A percentile compares a stretch with the other conserved stretches of the same genome.
Evolutionary conservation across 1,139 yeast genomes (phyloP).

Genomic region (Yamadazyma kanchanaburiensis): DNA sequence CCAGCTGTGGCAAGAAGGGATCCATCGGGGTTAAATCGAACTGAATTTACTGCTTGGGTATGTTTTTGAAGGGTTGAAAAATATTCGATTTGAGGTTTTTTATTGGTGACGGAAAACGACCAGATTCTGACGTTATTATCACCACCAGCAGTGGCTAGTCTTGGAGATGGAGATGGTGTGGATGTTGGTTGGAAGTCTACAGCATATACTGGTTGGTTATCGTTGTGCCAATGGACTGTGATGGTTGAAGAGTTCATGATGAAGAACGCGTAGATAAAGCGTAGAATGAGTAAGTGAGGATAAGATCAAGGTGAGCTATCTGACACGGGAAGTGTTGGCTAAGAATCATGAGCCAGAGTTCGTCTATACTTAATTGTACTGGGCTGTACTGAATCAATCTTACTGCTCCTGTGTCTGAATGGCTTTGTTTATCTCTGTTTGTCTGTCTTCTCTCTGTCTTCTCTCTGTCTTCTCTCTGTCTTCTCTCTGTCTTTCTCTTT

Average conservation of each 20-base stretch:
- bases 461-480: too few relatives aligned
- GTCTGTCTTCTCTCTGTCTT: too few relatives aligned
- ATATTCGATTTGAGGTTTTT: constrained; percentile 41
- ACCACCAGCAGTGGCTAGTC: constrained; percentile 91
- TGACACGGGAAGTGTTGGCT: too few relatives aligned
- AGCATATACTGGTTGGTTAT: constrained; percentile 78
- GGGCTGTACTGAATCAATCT: too few relatives aligned
- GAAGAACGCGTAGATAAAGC: constrained; percentile 1
- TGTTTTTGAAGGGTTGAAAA: constrained; percentile 80
- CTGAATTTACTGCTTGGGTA: constrained; percentile 92
- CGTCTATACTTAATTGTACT: too few relatives aligned
- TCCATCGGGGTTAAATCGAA: constrained; percentile 72
- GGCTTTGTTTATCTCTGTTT: too few relatives aligned
- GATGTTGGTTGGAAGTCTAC: constrained; percentile 69
- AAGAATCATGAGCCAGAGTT: too few relatives aligned
- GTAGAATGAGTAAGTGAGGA: too few relatives aligned
- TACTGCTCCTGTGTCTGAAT: too few relatives aligned
- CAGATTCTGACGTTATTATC: constrained; percentile 84
- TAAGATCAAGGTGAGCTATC: too few relatives aligned
- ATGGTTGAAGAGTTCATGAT: constrained; percentile 60
- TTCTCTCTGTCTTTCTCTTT: too few relatives aligned
- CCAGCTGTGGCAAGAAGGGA: constrained; percentile 81
- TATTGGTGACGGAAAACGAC: constrained; percentile 18
- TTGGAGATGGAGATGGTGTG: constrained; percentile 16
- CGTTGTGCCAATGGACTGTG: constrained; percentile 81